Base-by-base conservation (phyloP, 2,329 filamentous ascomycete species). In the Phialemonium atrogriseum region DNA sequence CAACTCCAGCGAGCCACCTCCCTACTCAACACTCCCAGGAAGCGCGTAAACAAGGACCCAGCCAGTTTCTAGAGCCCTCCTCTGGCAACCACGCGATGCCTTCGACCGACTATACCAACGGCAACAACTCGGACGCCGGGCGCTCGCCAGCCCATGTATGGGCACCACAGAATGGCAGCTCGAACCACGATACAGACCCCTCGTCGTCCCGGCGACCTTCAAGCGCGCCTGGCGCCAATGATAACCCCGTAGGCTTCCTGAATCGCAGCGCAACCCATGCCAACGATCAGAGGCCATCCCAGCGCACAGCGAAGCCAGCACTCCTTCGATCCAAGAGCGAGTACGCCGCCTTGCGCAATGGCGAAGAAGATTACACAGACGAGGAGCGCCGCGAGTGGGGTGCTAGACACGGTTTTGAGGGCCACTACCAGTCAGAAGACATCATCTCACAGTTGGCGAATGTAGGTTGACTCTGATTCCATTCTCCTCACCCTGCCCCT, bases 381-480 rank as follows among this genome's bases (percentile, higher is more conserved):
- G 64, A 68, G 4, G 65, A 68, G 24, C 54, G 66, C 19, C 57
- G 60, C 25, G 64, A 68, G 43, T 72, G 68, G 66, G 71, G 72
- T 7, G 70, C 70, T 55, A 75, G 88, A 29, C 88, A 95, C 61
- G 88, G 88, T 28, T 95, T 91, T 64, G 86, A 94, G 51, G 83
- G 88, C 45, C 86, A 94, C 56, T 87, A 94, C 54, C 83, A 86
- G 51, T 93, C 84, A 5, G 84, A 87, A 45, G 86, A 94, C 51
- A 88, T 93, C 48, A 82, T 93, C 46, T 82, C 83, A 35, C 73
- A 87, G 43, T 68, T 94, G 41, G 85, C 83, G 32, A 87, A 81
- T 52, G 82, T 87, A 62, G 62, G 79, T 69, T 44, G 39, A 12
- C 27, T 27, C 37, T 19, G 12, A 5, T 7, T n/a, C n/a, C n/a